Evolutionary conservation across 768 basidiomycete species (phyloP).

Genomic region (Lactarius quietus): DNA sequence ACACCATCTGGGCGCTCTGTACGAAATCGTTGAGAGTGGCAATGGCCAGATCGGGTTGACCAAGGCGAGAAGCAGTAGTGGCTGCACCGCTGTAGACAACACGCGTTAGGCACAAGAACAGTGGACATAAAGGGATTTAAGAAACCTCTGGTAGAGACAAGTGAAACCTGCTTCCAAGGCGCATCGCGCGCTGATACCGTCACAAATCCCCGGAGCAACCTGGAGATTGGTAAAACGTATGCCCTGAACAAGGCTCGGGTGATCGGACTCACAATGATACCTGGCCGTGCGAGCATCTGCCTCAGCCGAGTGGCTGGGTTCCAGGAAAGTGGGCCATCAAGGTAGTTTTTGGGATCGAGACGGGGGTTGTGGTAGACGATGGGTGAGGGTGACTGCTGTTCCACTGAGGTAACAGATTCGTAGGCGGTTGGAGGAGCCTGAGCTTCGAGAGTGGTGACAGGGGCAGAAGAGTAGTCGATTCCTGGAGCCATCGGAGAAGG

Average conservation of each 20-base stretch:
- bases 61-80: constrained; percentile 74
- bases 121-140: neutral
- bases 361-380: constrained; percentile 60
- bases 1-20: constrained; percentile 69
- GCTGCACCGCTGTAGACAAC: constrained; percentile 55
- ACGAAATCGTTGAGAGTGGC: constrained; percentile 78
- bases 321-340: constrained; percentile 63
- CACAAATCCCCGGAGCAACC: constrained; percentile 77
- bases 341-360: constrained; percentile 62
- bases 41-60: constrained; percentile 76
- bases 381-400: constrained; percentile 14
- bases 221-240: constrained; percentile 27
- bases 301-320: constrained; percentile 71
- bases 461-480: neutral
- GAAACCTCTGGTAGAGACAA: constrained; percentile 71
- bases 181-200: constrained; percentile 76
- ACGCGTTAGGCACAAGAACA: neutral
- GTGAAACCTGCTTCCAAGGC: constrained; percentile 77
- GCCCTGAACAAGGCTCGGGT: neutral
- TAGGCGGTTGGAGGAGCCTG: neutral
- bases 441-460: neutral
- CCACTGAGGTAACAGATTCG: neutral
- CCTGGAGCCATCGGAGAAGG: constrained; percentile 10
- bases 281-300: constrained; percentile 52
- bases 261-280: constrained; percentile 58